Evolutionary conservation across 116 monocot species (phyloP).

Genomic region (Cymodocea nodosa): DNA sequence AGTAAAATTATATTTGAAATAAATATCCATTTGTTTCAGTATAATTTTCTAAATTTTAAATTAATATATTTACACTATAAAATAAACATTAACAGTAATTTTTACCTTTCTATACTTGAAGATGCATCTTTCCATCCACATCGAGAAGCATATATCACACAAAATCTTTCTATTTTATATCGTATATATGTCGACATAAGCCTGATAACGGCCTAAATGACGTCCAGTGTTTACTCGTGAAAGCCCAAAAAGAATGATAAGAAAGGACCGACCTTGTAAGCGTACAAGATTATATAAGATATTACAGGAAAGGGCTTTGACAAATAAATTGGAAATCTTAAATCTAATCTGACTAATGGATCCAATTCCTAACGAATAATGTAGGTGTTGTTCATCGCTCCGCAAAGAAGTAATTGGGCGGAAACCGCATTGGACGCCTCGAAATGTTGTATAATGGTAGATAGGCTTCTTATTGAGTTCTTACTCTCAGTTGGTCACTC

Average conservation of each 20-base stretch:
- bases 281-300: background rate
- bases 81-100: too few relatives aligned
- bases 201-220: background rate
- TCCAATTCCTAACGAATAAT: background rate
- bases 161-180: background rate
- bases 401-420: slow-evolving; percentile 1
- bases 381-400: slow-evolving; percentile 1
- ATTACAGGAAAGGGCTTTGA: background rate
- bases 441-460: slow-evolving; percentile 1
- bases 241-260: background rate
- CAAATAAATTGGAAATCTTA: background rate
- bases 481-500: background rate
- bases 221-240: background rate
- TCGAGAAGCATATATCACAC: background rate
- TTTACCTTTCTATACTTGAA: too few relatives aligned
- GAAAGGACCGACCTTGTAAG: background rate
- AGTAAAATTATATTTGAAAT: too few relatives aligned
- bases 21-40: too few relatives aligned
- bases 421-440: background rate
- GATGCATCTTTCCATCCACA: too few relatives aligned
- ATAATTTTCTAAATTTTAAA: too few relatives aligned
- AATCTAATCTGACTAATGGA: background rate
- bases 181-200: background rate
- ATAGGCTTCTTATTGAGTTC: background rate
- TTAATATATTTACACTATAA: too few relatives aligned